Evolutionary conservation across 768 basidiomycete species (phyloP), one percentile per base, ranked within the genome.

Genomic region (Phanerochaete sordida): DNA sequence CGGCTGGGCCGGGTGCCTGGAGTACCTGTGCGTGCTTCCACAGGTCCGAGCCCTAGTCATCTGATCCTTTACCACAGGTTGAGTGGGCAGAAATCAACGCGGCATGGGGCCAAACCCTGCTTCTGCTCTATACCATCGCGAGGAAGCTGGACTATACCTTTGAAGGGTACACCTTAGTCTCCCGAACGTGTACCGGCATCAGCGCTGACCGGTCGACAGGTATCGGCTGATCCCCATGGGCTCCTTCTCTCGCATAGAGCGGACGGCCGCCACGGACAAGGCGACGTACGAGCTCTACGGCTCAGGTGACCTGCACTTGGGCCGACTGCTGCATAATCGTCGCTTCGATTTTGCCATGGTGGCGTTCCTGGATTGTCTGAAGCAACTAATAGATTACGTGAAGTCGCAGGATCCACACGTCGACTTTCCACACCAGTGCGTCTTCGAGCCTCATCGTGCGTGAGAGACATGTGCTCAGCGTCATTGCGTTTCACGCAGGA

Each of bases 61-160:
- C 60, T 59, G 64, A 30, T 15, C 45, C 8, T 37, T n/a, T n/a
- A n/a, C n/a, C 9, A 62, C 39, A 93, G 86, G 95, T 98, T 30
- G 97, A 98, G 70, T 99, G 95, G 95, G 85, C 93, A 2, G 97
- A 99, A 74, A 95, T 98, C 72, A 98, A 98, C 69, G 97, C 97
- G 12, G 97, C 97, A 19, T 97, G 96, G 95, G 97, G 97, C 1
- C 90, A 97, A 70, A 93, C 95, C 0, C 78, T 96, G n/a, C 80
- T 98, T 19, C 79, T 98, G 58, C 76, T 98, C 35, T 91, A 96
- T 68, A 93, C 93, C 7, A 84, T 99, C 51, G 93, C 93, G 12
- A 81, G 90, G 57, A 99, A 98, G 74, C 84, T 97, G 15, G 94
- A 93, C 62, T 93, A 87, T 68, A 84, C 84, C 3, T 98, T 97